Evolutionary conservation across 2,329 filamentous ascomycete genomes (phyloP), one percentile per base, ranked within the genome.

Genomic region (Thermoascus crustaceus): DNA sequence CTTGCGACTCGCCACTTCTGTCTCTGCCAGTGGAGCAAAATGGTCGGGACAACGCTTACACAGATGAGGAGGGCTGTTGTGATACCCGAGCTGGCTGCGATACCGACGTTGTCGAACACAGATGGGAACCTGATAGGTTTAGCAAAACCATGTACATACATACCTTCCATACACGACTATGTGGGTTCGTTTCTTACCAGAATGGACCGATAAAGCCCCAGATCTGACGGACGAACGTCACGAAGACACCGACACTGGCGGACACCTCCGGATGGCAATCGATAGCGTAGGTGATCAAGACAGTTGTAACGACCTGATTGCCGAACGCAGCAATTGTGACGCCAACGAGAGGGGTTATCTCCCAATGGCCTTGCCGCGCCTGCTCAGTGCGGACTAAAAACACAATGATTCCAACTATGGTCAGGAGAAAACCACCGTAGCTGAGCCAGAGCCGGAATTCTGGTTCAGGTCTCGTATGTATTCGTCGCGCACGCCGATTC

Each of bases 261-360:
- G 72, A 63, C 25, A 74, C 64, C 18, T 71, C 60, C 2, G 59
- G 64, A 41, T 75, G 68, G 46, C 71, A 74, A 43, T 79, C 76
- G 1, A 80, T 69, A 0, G 73, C 69, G 48, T 77, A 79, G 0
- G 76, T 78, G 16, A 76, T 70, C 27, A 76, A 49, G 2, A 78
- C 69, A 0, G 76, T 78, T 0, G 75, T 78, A 10, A 78, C 64
- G 26, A 80, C 69, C 51, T 79, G 75, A 40, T 76, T 77, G 0
- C 76, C 75, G 4, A 65, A 69, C 1, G 66, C 68, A 0, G 61
- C 64, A 41, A 73, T 67, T 2, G 64, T 73, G 4, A 64, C 65
- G 4, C 75, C 74, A 10, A 78, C 48, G 9, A 75, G 58, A 0
- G 75, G 75, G 0, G 72, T 75, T 4, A 77, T 64, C 37, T 77